Evolutionary conservation across 1,139 yeast genomes (phyloP), one percentile per base, ranked within the genome.

Genomic region (Yamadazyma atlantica): DNA sequence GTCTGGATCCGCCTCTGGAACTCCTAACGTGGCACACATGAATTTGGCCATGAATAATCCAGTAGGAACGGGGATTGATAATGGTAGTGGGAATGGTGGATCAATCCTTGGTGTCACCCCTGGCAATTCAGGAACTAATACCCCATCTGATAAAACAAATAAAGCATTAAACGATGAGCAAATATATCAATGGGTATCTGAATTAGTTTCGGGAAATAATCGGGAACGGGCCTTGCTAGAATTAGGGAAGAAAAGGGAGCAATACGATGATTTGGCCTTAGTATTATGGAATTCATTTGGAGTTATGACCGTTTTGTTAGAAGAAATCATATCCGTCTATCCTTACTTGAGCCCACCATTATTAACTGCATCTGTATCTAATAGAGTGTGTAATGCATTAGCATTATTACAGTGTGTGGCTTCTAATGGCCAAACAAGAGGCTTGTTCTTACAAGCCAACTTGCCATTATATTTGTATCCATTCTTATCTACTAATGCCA

Each of bases 251-350:
- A 90, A 89, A 54, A 75, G 98, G 47, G 98, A 92, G 55, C 92
- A 88, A 56, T 90, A 87, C 56, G 97, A 89, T 42, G 97, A 92
- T 56, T 73, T 92, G 46, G 97, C 98, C 1, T 65, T 89, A 32
- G 95, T 90, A 4, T 69, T 92, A 42, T 92, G 98, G 98, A 85
- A 92, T 52, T 86, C 97, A 4, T 90, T 85, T 64, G 98, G 97
- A 18, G 97, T 90, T 13, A 89, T 92, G 95, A 84, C 97, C 1
- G 85, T 90, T 12, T 67, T 92, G 34, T 63, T 92, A 44, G 95
- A 88, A 58, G 98, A 92, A 57, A 89, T 92, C 39, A 82, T 89
- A 33, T 75, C 88, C 4, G 96, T 90, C 3, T 92, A 92, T 57
- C 96, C 97, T 13, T 74, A 83, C 55, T 69, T 92, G 44, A 84